Evolutionary conservation across 2,329 filamentous ascomycete species (phyloP), one percentile per base, ranked within the genome.

Genomic region (Trichophyton benhamiae): DNA sequence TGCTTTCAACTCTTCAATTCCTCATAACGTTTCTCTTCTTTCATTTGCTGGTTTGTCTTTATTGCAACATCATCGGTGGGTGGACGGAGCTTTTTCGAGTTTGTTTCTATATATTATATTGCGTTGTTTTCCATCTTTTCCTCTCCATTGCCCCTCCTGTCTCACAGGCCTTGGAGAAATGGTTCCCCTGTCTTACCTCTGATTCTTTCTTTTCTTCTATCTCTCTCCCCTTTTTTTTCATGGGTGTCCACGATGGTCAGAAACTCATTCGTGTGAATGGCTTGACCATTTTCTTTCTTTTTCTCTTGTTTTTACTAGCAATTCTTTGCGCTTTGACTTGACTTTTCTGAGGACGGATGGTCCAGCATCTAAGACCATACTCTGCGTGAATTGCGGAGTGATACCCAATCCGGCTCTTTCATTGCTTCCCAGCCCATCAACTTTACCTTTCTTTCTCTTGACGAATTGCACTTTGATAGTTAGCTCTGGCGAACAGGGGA

Each of bases 61-160:
- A 55, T 55, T 55, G 20, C 46, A 3, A 49, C 11, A 15, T 55
- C 52, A 55, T 55, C 30, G 52, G 52, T 17, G 52, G 52, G 52
- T 9, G 52, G 52, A 55, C 52, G 52, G 52, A 55, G 52, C 52
- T 36, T 55, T 30, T 55, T 55, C 27, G n/a, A 33, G 46, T 55
- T 55, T 22, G n/a, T 55, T 55, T 9, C 52, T 55, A 27, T 27
- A 55, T 55, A 55, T 22, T 13, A 55, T 55, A 38, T 55, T 55
- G 25, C 11, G 9, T 27, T 49, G 7, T 49, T 20, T 49, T 42
- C 2, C 38, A 6, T 8, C 38, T 44, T 20, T 20, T 17, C 41
- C 9, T 11, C 3, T 38, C 33, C 44, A 11, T 20, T n/a, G 17
- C 42, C 11, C 20, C 9, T 20, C 33, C 11, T 38, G 11, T 38